Percentiles rank a stretch among this genome's conserved stretches.
Conservation (phyloP, 441 rosid species). For the Francoa sonchifolia region DNA sequence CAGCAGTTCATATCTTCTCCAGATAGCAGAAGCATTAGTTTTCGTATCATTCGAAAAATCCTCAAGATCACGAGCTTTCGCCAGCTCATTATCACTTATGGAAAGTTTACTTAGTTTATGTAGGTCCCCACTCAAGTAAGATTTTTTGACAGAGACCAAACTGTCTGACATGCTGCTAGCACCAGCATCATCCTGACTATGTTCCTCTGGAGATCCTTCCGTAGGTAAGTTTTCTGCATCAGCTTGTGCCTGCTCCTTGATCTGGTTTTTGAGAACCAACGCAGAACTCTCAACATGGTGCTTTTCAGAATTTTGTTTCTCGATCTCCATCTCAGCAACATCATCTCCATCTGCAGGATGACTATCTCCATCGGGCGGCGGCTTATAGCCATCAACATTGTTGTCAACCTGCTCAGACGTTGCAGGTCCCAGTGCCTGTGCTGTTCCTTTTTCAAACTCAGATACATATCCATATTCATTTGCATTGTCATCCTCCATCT, state of each 20-base stretch:
- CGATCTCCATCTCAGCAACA: slow-evolving; percentile 48
- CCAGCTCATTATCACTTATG: slow-evolving; percentile 29
- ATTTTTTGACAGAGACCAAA: slow-evolving; percentile 44
- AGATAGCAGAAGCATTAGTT: slow-evolving; percentile 37
- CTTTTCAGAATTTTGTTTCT: slow-evolving; percentile 34
- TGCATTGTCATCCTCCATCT: slow-evolving; percentile 63
- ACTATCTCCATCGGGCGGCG: slow-evolving; percentile 41
- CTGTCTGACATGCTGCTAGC: slow-evolving; percentile 30
- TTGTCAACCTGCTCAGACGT: slow-evolving; percentile 69
- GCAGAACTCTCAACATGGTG: slow-evolving; percentile 25
- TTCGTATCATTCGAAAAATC: slow-evolving; percentile 34
- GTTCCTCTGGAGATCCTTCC: slow-evolving; percentile 25
- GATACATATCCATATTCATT: slow-evolving; percentile 69
- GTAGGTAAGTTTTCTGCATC: slow-evolving; percentile 23
- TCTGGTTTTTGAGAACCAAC: slow-evolving; percentile 24
- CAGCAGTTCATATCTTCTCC: slow-evolving; percentile 78
- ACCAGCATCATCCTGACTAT: slow-evolving; percentile 22
- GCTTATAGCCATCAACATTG: slow-evolving; percentile 32
- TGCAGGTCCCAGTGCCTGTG: slow-evolving; percentile 89
- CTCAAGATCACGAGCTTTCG: slow-evolving; percentile 28
- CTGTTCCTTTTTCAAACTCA: slow-evolving; percentile 65
- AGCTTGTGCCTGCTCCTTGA: slow-evolving; percentile 29
- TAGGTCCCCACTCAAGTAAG: slow-evolving; percentile 31
- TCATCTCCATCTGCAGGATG: slow-evolving; percentile 30
- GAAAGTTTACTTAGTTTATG: slow-evolving; percentile 35